Evolutionary conservation across 2,329 filamentous ascomycete species (phyloP), one percentile per base, ranked within the genome.

Genomic region (Stemphylium beticola): DNA sequence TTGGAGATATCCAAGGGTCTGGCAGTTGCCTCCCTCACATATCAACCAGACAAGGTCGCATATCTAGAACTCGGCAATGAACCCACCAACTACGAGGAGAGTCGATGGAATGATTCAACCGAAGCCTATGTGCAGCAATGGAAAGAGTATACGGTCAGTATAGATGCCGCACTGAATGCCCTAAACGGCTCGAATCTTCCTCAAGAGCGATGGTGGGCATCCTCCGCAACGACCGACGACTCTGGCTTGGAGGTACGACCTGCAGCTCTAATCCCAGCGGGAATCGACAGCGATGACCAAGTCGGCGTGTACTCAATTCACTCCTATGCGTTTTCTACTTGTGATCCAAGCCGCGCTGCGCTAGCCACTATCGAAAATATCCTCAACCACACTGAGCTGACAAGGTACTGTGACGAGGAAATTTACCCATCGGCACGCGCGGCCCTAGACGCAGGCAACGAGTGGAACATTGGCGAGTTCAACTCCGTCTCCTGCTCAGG

Each of bases 51-150:
- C n/a, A 58, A 56, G 39, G 38, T 58, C 17, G 39, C 42, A 12
- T 56, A 56, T 40, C 34, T 55, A 11, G 53, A 58, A 20, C 55
- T 58, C 4, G 55, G 55, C 14, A 58, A 58, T 20, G 55, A 58
- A 8, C 55, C 55, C 4, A 58, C 55, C 12, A 52, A 55, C 22
- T 56, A 58, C 17, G n/a, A 31, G 5, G 32, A 33, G 38, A 49
- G 40, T 9, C 48, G 53, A 12, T 58, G 53, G 52, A 53, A 53
- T 3, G 26, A 46, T n/a, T 55, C 47, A 1, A 58, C 55, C 8
- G 44, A 31, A 18, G 48, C 43, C 6, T 58, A 58, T 38, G 53
- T 58, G 17, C 20, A 42, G 41, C 36, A 58, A 22, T 56, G 53
- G 55, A 55, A 58, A 3, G 32, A 53, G 5, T 58, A 52, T 24